These are phyloP conservation scores for Phytophthora macrochlamydospora DNA, from an alignment of 352 stramenopile species.

Conservation along the genomic window DNA sequence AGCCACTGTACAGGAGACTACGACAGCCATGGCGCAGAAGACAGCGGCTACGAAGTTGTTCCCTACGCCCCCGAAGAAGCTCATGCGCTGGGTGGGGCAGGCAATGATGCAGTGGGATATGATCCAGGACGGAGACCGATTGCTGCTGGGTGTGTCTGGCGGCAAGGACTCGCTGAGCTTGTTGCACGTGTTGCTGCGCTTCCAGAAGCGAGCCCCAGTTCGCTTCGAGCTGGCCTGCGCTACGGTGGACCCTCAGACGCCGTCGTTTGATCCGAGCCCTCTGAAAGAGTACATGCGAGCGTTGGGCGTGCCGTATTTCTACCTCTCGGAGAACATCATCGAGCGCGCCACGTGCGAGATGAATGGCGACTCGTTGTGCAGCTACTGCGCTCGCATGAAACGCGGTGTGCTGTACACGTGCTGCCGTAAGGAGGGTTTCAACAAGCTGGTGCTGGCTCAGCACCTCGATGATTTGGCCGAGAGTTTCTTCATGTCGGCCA, in stretches of 20 bases:
- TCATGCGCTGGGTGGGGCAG: slow-evolving; percentile 80
- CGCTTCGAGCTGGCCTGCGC: slow-evolving; percentile 95
- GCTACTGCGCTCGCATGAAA: slow-evolving; percentile 98
- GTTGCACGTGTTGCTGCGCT: slow-evolving; percentile 95
- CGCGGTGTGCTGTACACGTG: slow-evolving; percentile 96
- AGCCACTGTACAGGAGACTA: slow-evolving; percentile 43
- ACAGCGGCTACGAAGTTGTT: slow-evolving; percentile 57
- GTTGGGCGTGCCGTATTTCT: slow-evolving; percentile 95
- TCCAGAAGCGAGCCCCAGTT: slow-evolving; percentile 93
- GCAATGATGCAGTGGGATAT: slow-evolving; percentile 96
- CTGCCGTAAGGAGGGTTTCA: slow-evolving; percentile 94
- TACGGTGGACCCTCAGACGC: slow-evolving; percentile 97
- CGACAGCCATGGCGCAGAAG: slow-evolving; percentile 48
- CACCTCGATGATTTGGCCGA: slow-evolving; percentile 98
- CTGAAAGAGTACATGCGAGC: slow-evolving; percentile 96
- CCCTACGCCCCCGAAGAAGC: slow-evolving; percentile 79
- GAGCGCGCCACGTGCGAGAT: slow-evolving; percentile 87
- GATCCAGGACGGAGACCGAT: slow-evolving; percentile 95
- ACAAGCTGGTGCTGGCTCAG: slow-evolving; percentile 94
- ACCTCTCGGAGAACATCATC: slow-evolving; percentile 94
- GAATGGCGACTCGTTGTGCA: slow-evolving; percentile 93
- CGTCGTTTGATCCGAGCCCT: slow-evolving; percentile 96
- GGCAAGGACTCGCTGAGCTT: slow-evolving; percentile 98
- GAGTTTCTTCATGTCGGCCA: slow-evolving; percentile 98
- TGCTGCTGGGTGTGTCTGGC: slow-evolving; percentile 95